Percentiles rank a stretch among this genome's conserved stretches.
Evolutionary conservation across 163 green algal species (phyloP).

Genomic region (Scenedesmus sp.): DNA sequence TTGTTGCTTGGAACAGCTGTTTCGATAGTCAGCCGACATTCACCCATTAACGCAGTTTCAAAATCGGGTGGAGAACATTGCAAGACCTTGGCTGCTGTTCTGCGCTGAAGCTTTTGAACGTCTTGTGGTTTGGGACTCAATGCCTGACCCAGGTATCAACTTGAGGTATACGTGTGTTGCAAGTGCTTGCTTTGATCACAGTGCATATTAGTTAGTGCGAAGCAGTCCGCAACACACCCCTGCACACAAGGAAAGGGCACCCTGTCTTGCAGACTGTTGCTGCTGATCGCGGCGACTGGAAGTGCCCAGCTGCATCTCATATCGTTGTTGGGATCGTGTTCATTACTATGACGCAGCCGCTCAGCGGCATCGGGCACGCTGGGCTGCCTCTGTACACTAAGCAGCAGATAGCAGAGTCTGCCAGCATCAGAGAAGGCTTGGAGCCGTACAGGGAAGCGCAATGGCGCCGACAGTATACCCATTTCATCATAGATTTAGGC

Average conservation of each 20-base stretch:
- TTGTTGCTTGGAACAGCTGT: neutral
- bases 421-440: constrained; percentile 60
- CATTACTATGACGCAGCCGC: neutral
- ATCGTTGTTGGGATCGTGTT: neutral
- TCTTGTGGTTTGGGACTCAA: neutral
- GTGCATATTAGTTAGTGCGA: neutral
- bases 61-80: neutral
- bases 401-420: constrained; percentile 12
- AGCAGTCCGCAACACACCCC: neutral
- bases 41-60: neutral
- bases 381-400: constrained; percentile 41
- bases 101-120: neutral
- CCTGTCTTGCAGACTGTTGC: neutral
- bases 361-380: constrained; percentile 19
- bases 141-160: neutral
- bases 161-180: neutral
- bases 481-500: constrained; percentile 65
- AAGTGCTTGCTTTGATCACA: too few relatives aligned
- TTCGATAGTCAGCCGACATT: neutral
- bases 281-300: neutral
- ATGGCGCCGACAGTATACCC: constrained; percentile 58
- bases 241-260: neutral
- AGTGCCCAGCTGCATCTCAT: too few relatives aligned
- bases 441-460: constrained; percentile 53
- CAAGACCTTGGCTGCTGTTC: neutral